These are phyloP conservation scores for Hypoxylon sp. DNA, from an alignment of 2,329 filamentous ascomycete genomes.

Conservation along the genomic window DNA sequence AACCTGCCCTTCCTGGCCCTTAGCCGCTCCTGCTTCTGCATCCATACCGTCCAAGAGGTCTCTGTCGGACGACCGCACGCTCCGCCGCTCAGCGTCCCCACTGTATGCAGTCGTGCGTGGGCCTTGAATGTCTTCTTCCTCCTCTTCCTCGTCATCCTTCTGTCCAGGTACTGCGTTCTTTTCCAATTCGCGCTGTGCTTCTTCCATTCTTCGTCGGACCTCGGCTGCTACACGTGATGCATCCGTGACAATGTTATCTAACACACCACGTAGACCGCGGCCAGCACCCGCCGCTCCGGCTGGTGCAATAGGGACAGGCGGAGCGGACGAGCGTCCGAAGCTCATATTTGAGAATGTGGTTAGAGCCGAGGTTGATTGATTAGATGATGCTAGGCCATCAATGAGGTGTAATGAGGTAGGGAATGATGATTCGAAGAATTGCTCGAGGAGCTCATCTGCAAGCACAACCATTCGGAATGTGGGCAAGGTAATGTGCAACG, in stretches of 20 bases:
- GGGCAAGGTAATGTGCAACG: slow-evolving; percentile 93
- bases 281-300: slow-evolving; percentile 64
- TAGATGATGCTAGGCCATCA: slow-evolving; percentile 65
- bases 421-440: slow-evolving; percentile 98
- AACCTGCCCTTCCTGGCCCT: slow-evolving; percentile 52
- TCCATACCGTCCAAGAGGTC: slow-evolving; percentile 82
- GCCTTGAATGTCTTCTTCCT: slow-evolving; percentile 70
- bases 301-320: slow-evolving; percentile 56
- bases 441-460: slow-evolving; percentile 93
- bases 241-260: slow-evolving; percentile 98
- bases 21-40: slow-evolving; percentile 70
- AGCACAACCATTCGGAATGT: slow-evolving; percentile 99
- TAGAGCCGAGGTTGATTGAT: slow-evolving; percentile 74
- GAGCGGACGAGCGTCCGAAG: slow-evolving; percentile 62
- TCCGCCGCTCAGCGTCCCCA: slow-evolving; percentile 71
- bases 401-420: slow-evolving; percentile 91
- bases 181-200: slow-evolving; percentile 92
- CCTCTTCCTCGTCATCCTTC: slow-evolving; percentile 75
- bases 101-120: slow-evolving; percentile 57
- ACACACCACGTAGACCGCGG: slow-evolving; percentile 86
- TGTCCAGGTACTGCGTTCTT: slow-evolving; percentile 78
- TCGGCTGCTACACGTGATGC: slow-evolving; percentile 96
- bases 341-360: slow-evolving; percentile 84
- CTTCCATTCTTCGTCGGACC: slow-evolving; percentile 92
- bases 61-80: slow-evolving; percentile 75